phyloP scores from a whole-genome alignment of 371 early-diverging fungal species.

The Mucor mucedo region DNA sequence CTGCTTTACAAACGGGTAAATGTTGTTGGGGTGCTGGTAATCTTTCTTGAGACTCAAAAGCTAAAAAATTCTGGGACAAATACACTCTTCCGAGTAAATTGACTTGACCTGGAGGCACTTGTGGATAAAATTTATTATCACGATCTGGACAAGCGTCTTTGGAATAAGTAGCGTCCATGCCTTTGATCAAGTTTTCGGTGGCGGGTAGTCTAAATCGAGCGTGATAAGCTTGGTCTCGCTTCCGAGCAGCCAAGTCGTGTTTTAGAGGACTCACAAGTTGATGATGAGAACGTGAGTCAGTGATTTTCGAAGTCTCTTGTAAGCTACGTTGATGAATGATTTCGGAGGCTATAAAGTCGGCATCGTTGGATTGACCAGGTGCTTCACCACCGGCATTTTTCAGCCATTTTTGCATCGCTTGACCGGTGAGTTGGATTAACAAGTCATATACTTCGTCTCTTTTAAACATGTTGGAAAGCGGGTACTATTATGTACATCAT shows the following conservation, averaged over 20 bases:
- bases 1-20: conserved; percentile 65
- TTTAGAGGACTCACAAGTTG: conserved; percentile 57
- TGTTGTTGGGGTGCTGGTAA: conserved; percentile 50
- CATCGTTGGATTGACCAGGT: conserved; percentile 55
- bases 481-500: conserved; percentile 50
- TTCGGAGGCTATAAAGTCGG: conserved; percentile 15
- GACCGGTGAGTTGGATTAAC: conserved; percentile 83
- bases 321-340: conserved; percentile 5
- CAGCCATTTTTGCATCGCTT: conserved; percentile 86
- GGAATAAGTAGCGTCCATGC: conserved; percentile 62
- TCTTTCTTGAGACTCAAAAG: conserved; percentile 70
- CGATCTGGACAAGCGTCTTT: conserved; percentile 13
- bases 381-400: conserved; percentile 76
- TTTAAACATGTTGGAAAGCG: conserved; percentile 92
- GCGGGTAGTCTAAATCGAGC: conserved; percentile 71
- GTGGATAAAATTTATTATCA: conserved; percentile 19
- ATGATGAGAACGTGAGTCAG: conserved; percentile 9
- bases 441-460: conserved; percentile 92
- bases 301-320: conserved; percentile 1
- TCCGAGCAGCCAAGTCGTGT: conserved; percentile 72
- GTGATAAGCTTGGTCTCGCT: conserved; percentile 77
- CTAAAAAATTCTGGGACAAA: conserved; percentile 64
- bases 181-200: conserved; percentile 65
- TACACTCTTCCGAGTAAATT: conserved; percentile 64
- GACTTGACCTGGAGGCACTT: conserved; percentile 28